Conservation (phyloP, 192 early-diverging fungal genomes). For the Linnemannia hyalina region DNA sequence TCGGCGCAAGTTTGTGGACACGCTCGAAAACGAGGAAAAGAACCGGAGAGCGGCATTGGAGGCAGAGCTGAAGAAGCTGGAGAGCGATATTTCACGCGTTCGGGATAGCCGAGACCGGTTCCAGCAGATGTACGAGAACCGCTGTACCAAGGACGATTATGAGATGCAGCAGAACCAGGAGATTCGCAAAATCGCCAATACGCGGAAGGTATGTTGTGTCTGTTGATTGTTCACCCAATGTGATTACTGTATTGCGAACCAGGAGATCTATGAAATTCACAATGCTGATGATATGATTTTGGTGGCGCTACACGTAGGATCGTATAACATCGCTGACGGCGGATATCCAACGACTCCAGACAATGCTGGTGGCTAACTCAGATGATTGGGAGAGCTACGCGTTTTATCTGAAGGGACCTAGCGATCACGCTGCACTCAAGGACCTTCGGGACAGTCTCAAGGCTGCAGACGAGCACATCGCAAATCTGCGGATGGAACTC, state of each 20-base stretch:
- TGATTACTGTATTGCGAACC: neutral
- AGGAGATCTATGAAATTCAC: neutral
- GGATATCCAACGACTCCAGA: constrained; percentile 70
- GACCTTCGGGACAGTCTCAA: constrained; percentile 64
- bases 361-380: constrained; percentile 59
- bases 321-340: constrained; percentile 69
- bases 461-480: constrained; percentile 57
- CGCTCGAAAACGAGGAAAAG: constrained; percentile 39
- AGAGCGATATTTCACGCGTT: constrained; percentile 40
- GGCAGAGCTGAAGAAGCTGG: constrained; percentile 42
- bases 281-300: neutral
- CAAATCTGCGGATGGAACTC: constrained; percentile 15
- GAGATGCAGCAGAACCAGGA: constrained; percentile 58
- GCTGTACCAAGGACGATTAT: constrained; percentile 50
- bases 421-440: constrained; percentile 59
- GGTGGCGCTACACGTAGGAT: constrained; percentile 50
- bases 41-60: constrained; percentile 34
- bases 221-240: neutral
- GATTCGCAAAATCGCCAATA: constrained; percentile 59
- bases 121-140: constrained; percentile 45
- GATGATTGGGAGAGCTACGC: constrained; percentile 67
- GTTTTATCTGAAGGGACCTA: constrained; percentile 57
- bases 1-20: constrained; percentile 43
- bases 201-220: constrained; percentile 42
- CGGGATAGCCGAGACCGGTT: constrained; percentile 39